Evolutionary conservation across 1,284 basidiomycete species (phyloP), one percentile per base, ranked within the genome.

Genomic region (Apiotrichum mycotoxinovorans): DNA sequence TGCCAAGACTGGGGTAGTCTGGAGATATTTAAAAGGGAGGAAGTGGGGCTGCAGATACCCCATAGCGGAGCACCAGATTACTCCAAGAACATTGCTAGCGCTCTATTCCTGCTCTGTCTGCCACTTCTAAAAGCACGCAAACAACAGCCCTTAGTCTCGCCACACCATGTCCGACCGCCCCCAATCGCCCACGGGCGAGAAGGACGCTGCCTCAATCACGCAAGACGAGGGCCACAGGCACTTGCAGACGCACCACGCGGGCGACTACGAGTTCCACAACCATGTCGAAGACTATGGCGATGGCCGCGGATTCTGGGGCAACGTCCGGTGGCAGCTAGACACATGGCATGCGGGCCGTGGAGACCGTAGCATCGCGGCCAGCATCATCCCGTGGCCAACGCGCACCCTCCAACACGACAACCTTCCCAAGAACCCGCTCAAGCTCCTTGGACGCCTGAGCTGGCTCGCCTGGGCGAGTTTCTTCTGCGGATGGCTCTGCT

Each of bases 401-500:
- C 51, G 51, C 18, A 45, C 50, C 12, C 20, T 42, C 10, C 38
- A 43, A 4, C 48, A 57, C 42, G 44, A 46, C 27, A 54, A 53
- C 44, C 15, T 54, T 30, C 70, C 71, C 27, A 65, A 65, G 55
- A 78, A 78, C 61, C 70, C 75, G 7, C 62, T 78, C 65, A 72
- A 71, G 52, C 62, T 78, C 27, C 40, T 81, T 51, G 61, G 72
- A 34, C 69, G 73, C 47, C 70, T 79, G 23, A 67, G 80, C 10
- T 74, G 72, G 4, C 64, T 12, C 11, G 22, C 37, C 15, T 60
- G 43, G 40, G 43, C 73, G 48, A 71, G 79, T 23, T 69, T 81
- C 18, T 78, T 78, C 66, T 77, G 77, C 38, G 77, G 81, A 8
- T 82, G 84, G 65, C 83, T 87, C 68, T 80, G 81, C 23, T 86